Evolutionary conservation across 257 asterid genomes (phyloP).

Genomic region (Nicotiana sylvestris): DNA sequence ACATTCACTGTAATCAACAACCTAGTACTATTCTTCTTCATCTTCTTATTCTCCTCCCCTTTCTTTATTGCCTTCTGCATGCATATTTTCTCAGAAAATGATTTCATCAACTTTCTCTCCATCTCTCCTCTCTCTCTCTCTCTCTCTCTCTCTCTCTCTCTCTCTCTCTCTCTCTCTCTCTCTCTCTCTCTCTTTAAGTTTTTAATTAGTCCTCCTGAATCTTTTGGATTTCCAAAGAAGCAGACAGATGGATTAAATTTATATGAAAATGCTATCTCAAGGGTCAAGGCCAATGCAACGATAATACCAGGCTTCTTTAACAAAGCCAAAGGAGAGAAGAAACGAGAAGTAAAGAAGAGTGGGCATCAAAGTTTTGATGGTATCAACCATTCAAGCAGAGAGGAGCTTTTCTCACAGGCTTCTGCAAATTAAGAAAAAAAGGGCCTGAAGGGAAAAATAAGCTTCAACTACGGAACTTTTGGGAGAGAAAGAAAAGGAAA

Average conservation of each 20-base stretch:
- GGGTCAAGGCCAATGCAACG: conserved; percentile 29
- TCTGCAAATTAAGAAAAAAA: neutral
- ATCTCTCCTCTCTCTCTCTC: too few relatives aligned
- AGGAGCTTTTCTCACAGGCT: neutral
- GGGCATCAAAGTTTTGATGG: neutral
- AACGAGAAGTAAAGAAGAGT: neutral
- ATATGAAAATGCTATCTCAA: neutral
- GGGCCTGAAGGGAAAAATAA: neutral
- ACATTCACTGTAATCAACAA: conserved; percentile 44
- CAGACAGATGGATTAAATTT: neutral
- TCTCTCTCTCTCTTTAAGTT: too few relatives aligned
- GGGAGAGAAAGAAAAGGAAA: neutral
- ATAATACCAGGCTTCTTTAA: conserved; percentile 21
- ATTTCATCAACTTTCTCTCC: neutral
- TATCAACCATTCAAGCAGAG: conserved; percentile 3
- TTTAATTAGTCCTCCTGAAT: too few relatives aligned
- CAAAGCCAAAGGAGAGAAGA: neutral
- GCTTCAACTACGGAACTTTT: neutral
- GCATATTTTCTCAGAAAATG: neutral
- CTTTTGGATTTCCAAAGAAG: too few relatives aligned
- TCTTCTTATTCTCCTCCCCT: neutral
- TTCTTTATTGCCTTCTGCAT: neutral
- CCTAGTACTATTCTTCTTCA: conserved; percentile 5
- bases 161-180: too few relatives aligned
- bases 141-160: too few relatives aligned